These are phyloP conservation scores for Tolypocladium album DNA, from an alignment of 2,329 filamentous ascomycete species.

Conservation along the genomic window DNA sequence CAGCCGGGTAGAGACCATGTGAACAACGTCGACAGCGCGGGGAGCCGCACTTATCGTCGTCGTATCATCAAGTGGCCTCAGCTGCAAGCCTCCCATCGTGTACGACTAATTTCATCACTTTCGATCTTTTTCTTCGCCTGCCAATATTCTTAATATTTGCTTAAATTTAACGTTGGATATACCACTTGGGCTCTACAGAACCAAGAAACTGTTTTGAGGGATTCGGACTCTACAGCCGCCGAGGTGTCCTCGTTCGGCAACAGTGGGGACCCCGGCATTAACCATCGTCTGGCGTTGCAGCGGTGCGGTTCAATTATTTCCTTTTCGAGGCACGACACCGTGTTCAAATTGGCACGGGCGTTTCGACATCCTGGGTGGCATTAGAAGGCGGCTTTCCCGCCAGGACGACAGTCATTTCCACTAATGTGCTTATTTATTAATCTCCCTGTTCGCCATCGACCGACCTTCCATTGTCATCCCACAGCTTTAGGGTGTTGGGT, in stretches of 20 bases:
- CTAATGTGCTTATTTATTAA: background rate
- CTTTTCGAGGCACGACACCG: background rate
- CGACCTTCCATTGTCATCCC: background rate
- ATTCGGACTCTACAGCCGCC: background rate
- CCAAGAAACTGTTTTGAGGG: constrained; percentile 7
- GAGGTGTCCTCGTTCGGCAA: background rate
- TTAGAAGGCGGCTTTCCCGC: background rate
- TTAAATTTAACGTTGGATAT: constrained; percentile 12
- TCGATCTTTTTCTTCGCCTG: background rate
- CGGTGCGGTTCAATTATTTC: background rate
- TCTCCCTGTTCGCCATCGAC: background rate
- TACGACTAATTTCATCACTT: background rate
- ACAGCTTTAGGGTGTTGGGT: background rate
- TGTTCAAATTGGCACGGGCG: background rate
- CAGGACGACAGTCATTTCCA: background rate
- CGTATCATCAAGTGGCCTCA: background rate
- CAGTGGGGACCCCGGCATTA: background rate
- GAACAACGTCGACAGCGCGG: constrained; percentile 8
- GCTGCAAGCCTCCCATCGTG: background rate
- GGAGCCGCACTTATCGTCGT: background rate
- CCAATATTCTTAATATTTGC: background rate
- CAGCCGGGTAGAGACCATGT: constrained; percentile 46
- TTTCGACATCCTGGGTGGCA: background rate
- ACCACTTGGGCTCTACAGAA: constrained; percentile 18
- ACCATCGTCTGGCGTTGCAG: background rate